Evolutionary conservation across 176 grass and related monocot species (phyloP).

Genomic region (Juncus effusus): DNA sequence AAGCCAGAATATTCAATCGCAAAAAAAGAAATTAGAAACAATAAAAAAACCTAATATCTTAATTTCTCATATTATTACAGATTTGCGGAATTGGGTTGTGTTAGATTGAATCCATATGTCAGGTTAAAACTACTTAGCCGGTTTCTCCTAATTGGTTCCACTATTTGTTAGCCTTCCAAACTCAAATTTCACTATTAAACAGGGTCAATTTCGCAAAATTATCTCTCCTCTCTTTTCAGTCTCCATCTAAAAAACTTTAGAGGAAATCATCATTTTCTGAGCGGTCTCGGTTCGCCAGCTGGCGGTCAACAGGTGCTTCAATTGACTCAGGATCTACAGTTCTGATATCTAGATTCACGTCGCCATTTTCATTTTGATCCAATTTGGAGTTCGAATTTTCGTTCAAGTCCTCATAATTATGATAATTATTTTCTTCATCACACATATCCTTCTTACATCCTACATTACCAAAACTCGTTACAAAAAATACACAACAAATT

Average conservation of each 20-base stretch:
- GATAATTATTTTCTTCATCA: conserved; percentile 23
- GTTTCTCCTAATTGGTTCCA: conserved; percentile 15
- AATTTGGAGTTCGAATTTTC: conserved; percentile 17
- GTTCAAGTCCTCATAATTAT: conserved; percentile 14
- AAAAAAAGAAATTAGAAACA: conserved; percentile 7
- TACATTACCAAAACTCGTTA: background rate
- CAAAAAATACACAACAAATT: conserved; percentile 6
- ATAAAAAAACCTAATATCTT: conserved; percentile 3
- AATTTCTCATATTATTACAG: conserved; percentile 24
- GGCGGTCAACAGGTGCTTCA: conserved; percentile 7
- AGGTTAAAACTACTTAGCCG: conserved; percentile 14
- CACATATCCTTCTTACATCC: conserved; percentile 10
- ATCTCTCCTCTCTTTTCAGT: conserved; percentile 7
- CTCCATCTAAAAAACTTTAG: background rate
- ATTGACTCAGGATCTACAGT: conserved; percentile 12
- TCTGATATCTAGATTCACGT: conserved; percentile 9
- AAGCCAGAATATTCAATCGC: background rate
- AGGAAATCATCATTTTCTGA: background rate
- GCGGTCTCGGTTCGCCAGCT: background rate
- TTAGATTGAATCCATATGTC: conserved; percentile 6
- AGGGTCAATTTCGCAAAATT: conserved; percentile 17
- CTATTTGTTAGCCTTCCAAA: conserved; percentile 17
- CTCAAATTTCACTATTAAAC: conserved; percentile 5
- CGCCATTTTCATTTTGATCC: background rate
- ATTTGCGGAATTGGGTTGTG: conserved; percentile 17